Evolutionary conservation across 2,329 filamentous ascomycete genomes (phyloP), one percentile per base, ranked within the genome.

Genomic region (Colletotrichum shisoi): DNA sequence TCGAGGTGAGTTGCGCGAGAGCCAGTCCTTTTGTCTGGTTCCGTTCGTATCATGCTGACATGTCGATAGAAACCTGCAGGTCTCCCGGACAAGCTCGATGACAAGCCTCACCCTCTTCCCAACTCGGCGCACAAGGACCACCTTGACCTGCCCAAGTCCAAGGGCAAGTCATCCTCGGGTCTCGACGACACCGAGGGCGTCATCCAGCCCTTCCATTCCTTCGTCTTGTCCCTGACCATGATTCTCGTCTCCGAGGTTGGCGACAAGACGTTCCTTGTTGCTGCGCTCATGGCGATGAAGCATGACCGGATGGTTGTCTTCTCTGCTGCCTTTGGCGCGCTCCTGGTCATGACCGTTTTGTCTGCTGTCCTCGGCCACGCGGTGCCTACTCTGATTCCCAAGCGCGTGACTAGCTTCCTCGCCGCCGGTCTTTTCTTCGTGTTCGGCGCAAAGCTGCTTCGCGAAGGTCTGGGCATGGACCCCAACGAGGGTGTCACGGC

Each of bases 261-360:
- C 70, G 95, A 99, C 86, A 99, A 99, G 82, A 99, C 95, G 0
- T 99, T 99, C 82, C 85, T 99, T 49, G 93, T 99, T 24, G 95
- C 95, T 7, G 94, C 94, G 8, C 87, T 99, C 19, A 99, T 99
- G 95, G 95, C 95, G 13, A 99, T 99, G 95, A 95, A 97, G 77
- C 94, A 99, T 74, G 91, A 95, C 69, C 90, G 95, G 59, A 82
- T 97, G 70, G 86, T 98, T 13, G 95, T 99, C 69, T 99, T 99
- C 80, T 91, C 92, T 2, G 93, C 95, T 8, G 95, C 95, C n/a
- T 94, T 97, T 73, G 89, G 90, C 60, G 96, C 95, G 11, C 84
- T 99, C 52, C 87, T 97, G 67, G 87, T 91, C 76, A 99, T 99
- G 95, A 99, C 95, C 0, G 86, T 98, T 11, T 86, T 99, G 17